phyloP scores from a whole-genome alignment of 1,139 yeast genomes.

The Spathaspora sp. region DNA sequence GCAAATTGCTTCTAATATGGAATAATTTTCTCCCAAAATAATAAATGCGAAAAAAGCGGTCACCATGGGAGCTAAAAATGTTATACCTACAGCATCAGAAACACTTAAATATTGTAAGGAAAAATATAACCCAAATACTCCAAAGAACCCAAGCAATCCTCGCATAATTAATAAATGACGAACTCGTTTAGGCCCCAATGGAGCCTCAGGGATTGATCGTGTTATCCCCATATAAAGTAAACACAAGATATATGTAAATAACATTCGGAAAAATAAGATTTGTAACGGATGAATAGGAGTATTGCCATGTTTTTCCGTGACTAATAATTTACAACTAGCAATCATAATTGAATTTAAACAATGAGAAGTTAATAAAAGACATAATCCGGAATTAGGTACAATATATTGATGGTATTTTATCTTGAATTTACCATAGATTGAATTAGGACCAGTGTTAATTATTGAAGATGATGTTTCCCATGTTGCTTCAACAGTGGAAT shows the following conservation, averaged over 20 bases:
- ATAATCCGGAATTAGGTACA: conserved; percentile 35
- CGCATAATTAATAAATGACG: conserved; percentile 58
- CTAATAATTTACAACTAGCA: conserved; percentile 68
- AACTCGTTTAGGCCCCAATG: conserved; percentile 67
- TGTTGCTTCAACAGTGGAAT: not conserved
- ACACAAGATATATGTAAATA: conserved; percentile 62
- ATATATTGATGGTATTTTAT: conserved; percentile 11
- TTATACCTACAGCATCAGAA: conserved; percentile 75
- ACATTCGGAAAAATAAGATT: conserved; percentile 74
- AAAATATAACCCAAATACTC: conserved; percentile 74
- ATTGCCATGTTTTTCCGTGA: conserved; percentile 55
- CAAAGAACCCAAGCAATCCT: conserved; percentile 75
- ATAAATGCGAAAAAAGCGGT: conserved; percentile 76
- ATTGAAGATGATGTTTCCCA: conserved; percentile 1
- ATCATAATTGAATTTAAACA: conserved; percentile 77
- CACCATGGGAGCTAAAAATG: conserved; percentile 75
- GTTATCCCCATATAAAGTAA: conserved; percentile 52
- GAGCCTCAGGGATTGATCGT: conserved; percentile 55
- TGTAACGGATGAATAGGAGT: conserved; percentile 74
- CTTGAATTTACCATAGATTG: not conserved
- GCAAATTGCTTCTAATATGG: conserved; percentile 65
- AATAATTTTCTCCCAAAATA: conserved; percentile 65
- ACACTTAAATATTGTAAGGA: conserved; percentile 72
- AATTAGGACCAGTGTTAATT: not conserved
- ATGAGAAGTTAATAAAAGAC: conserved; percentile 55